A percentile compares a stretch with the other conserved stretches of the same genome.
These are phyloP conservation scores for Astragalus glycyphyllos DNA, from an alignment of 306 rosid genomes.

Conservation along the genomic window DNA sequence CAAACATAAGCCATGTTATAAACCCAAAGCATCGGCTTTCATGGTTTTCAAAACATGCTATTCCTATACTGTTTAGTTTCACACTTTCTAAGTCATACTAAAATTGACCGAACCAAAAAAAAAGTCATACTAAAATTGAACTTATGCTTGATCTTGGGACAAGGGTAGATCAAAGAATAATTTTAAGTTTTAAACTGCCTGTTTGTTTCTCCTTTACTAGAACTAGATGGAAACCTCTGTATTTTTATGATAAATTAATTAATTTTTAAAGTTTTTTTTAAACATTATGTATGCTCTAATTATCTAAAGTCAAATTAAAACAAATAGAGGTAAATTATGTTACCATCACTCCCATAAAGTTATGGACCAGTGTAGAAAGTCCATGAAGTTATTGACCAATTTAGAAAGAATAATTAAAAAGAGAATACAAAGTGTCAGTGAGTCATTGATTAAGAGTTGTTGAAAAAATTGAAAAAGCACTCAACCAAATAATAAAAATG, in stretches of 20 bases:
- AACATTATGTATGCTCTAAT: neutral
- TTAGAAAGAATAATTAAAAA: neutral
- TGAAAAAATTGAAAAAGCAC: neutral
- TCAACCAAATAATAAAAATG: neutral
- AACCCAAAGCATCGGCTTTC: neutral
- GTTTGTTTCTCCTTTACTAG: conserved; percentile 6
- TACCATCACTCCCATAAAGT: neutral
- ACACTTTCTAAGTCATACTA: conserved; percentile 11
- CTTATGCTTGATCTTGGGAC: conserved; percentile 25
- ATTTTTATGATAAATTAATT: too few relatives aligned
- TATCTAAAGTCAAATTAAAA: neutral
- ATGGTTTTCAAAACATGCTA: conserved; percentile 3
- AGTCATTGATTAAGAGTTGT: neutral
- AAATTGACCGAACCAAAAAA: too few relatives aligned
- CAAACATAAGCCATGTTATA: conserved; percentile 10
- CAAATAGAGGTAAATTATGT: neutral
- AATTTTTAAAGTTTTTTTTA: neutral
- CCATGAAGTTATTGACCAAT: neutral
- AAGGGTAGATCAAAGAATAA: conserved; percentile 10
- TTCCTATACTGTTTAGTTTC: conserved; percentile 6
- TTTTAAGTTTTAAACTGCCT: neutral
- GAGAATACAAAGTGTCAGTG: neutral
- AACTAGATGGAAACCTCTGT: conserved; percentile 1
- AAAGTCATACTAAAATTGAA: conserved; percentile 19
- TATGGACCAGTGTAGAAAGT: too few relatives aligned